phyloP scores from a whole-genome alignment of 2,329 filamentous ascomycete genomes.

The Elsinoe perseae region DNA sequence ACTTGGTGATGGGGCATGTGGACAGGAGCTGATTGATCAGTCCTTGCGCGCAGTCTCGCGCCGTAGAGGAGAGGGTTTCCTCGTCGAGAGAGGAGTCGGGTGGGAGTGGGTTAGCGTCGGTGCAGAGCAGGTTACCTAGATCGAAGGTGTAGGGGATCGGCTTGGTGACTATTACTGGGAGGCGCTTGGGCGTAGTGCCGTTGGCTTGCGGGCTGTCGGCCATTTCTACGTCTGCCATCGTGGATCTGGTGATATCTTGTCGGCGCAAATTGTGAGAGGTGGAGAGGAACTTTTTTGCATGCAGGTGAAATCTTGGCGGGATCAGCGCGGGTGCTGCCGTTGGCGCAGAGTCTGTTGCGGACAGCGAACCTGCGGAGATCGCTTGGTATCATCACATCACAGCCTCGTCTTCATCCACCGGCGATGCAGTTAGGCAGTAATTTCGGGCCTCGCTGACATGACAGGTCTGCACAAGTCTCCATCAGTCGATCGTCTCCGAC shows the following conservation, averaged over 20 bases:
- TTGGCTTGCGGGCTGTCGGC: constrained; percentile 13
- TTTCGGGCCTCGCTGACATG: too few species aligned
- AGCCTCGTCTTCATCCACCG: too few species aligned
- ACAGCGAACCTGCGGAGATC: background rate
- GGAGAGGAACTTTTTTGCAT: constrained; percentile 9
- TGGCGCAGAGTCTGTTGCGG: constrained; percentile 1
- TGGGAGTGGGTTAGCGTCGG: constrained; percentile 76
- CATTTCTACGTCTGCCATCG: constrained; percentile 17
- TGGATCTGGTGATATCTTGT: background rate
- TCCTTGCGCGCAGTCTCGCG: constrained; percentile 83
- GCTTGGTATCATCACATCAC: background rate
- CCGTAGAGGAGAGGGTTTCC: constrained; percentile 56
- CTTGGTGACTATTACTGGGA: constrained; percentile 46
- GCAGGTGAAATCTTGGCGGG: constrained; percentile 10
- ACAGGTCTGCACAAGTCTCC: too few species aligned
- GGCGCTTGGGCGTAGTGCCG: constrained; percentile 16
- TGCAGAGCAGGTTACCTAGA: constrained; percentile 75
- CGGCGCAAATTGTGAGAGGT: background rate
- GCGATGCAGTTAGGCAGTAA: too few species aligned
- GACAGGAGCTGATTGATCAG: constrained; percentile 92
- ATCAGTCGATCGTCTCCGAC: background rate
- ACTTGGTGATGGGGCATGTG: constrained; percentile 70
- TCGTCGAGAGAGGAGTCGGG: constrained; percentile 38
- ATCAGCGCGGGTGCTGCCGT: background rate
- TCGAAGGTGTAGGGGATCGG: constrained; percentile 89